Base-by-base conservation (phyloP, 1,284 basidiomycete genomes). In the Volvariella volvacea region DNA sequence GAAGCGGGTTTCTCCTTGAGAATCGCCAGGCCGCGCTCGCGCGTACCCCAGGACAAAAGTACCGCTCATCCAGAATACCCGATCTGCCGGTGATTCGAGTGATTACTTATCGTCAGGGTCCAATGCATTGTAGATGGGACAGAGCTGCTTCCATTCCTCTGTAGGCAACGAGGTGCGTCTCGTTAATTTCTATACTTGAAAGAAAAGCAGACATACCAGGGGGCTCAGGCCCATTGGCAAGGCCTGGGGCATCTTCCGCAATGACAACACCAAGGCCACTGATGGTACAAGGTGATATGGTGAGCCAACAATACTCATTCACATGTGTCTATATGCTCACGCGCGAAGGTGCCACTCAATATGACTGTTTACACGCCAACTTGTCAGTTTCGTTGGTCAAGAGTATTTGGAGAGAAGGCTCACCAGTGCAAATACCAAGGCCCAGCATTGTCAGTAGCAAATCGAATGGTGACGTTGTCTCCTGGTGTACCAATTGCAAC, bases 371-470 rank as follows among this genome's bases (percentile, higher is more conserved):
- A 15, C 2, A 28, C 25, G 25, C 6, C 6, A 12, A 28, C 6
- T 28, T 6, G 25, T 28, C 25, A 28, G 6, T 28, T 28, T 28
- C 12, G 28, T 25, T 22, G 2, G 12, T 12, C 28, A 31, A 20
- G 14, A 17, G 16, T 30, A 31, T 28, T 32, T 34, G 22, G 25
- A 39, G 15, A 42, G 38, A 39, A 17, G 12, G 56, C 61, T 44
- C 41, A 64, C 56, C 70, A 71, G 45, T 71, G 69, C 17, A 72
- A 48, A 47, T 71, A 63, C 70, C 71, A 73, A 1, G 70, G 68
- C 1, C 70, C 71, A 25, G 64, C 44, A 44, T 65, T 66, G 43
- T 66, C 58, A 1, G 64, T 64, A 3, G 43, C 43, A 47, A 65
- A 65, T 8, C 64, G 57, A 36, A 64, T 54, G 3, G 61, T 61